Evolutionary conservation across 2,329 filamentous ascomycete genomes (phyloP), one percentile per base, ranked within the genome.

Genomic region (Fusarium chuoi): DNA sequence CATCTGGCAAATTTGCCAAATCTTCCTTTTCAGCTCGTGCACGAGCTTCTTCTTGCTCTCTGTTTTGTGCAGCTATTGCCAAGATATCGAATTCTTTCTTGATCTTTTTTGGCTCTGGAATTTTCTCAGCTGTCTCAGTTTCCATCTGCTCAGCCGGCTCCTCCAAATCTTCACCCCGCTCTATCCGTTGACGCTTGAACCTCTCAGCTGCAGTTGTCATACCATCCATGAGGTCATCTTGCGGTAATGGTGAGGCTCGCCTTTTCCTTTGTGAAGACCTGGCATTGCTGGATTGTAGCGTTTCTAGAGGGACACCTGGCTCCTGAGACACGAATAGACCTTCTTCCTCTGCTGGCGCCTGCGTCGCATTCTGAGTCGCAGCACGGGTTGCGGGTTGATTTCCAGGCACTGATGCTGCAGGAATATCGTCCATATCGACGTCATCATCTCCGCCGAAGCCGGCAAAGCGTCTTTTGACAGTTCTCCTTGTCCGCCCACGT

Each of bases 121-220:
- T 42, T 7, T 57, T 15, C 55, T 66, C 67, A 44, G 79, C 63
- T 2, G 70, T 54, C 24, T 77, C 57, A 2, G 70, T 44, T 36
- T 79, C 77, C 9, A 77, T 67, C 46, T 80, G 78, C 8, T 79
- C 77, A 10, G 73, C 59, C 2, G 79, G 77, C 7, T 79, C 73
- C 42, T 78, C 76, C 6, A 87, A 84, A 38, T 87, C 84, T 72
- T 87, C 83, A 49, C 88, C 87, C 57, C 87, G 87, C 69, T 89
- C 91, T 26, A 94, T 86, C 33, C 92, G 91, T 28, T 93, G 91
- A n/a, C 91, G 90, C 81, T 97, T 98, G 79, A 95, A 89, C 10
- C 91, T 91, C 35, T 92, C 90, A 7, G 93, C 91, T 2, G 92
- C 94, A 0, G 95, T 93, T 4, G 95, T 90, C 62, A 98, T 88